These are phyloP conservation scores for Aristolochia californica DNA, from an alignment of 164 flowering plant genomes.

Conservation along the genomic window DNA sequence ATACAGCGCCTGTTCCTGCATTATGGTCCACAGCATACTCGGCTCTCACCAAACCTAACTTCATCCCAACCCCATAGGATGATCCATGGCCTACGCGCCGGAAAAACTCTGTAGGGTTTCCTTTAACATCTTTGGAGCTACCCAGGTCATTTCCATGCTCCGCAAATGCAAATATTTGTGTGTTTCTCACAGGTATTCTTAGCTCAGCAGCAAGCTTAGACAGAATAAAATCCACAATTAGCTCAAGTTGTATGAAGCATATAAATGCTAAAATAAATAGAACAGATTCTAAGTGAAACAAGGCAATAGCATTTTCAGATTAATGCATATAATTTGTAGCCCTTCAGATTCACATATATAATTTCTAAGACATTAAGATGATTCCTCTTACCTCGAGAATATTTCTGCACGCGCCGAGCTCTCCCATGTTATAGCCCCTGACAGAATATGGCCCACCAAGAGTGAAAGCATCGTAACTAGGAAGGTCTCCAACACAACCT, in stretches of 20 bases:
- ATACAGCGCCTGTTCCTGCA: slow-evolving; percentile 87
- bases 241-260: too few species aligned
- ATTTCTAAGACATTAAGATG: too few species aligned
- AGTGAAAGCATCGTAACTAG: slow-evolving; percentile 98
- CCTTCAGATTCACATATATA: too few species aligned
- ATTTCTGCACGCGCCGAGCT: slow-evolving; percentile 93
- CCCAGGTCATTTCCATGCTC: slow-evolving; percentile 98
- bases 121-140: slow-evolving; percentile 94
- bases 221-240: not conserved
- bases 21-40: slow-evolving; percentile 98
- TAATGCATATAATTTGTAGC: too few species aligned
- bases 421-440: slow-evolving; percentile 98
- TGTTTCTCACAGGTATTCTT: slow-evolving; percentile 72
- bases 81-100: slow-evolving; percentile 89
- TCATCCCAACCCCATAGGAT: slow-evolving; percentile 82
- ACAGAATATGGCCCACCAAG: slow-evolving; percentile 98
- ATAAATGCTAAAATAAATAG: too few species aligned
- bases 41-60: slow-evolving; percentile 84
- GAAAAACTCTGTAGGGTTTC: slow-evolving; percentile 95
- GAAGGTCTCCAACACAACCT: slow-evolving; percentile 98
- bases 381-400: slow-evolving; percentile 67
- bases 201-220: slow-evolving; percentile 84
- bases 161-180: slow-evolving; percentile 82
- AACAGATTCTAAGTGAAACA: not conserved
- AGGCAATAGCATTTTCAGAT: too few species aligned